Conservation (phyloP, 2,329 filamentous ascomycete genomes). For the Calonectria naviculata region DNA sequence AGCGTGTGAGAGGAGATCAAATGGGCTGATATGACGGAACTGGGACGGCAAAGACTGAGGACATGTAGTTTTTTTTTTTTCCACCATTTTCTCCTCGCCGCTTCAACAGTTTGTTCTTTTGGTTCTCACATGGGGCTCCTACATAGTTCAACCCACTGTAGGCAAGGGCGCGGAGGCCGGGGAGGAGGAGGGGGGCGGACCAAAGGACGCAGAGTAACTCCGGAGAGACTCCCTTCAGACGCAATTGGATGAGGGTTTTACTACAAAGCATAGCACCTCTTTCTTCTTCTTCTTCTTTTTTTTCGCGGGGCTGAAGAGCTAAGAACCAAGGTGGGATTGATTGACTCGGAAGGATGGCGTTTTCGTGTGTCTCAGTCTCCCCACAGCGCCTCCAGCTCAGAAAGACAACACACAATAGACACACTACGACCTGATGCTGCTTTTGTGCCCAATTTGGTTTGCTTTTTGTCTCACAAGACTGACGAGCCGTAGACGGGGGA, state of each 20-base stretch:
- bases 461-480: too few species aligned
- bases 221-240: neutral
- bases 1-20: neutral
- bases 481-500: too few species aligned
- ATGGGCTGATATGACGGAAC: neutral
- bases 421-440: too few species aligned
- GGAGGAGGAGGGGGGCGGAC: neutral
- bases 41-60: neutral
- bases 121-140: neutral
- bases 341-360: too few species aligned
- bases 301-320: neutral
- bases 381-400: too few species aligned
- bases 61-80: neutral
- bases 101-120: constrained; percentile 1
- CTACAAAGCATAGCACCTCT: neutral
- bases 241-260: neutral
- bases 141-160: constrained; percentile 13
- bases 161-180: neutral
- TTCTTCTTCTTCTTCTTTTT: neutral
- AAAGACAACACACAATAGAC: too few species aligned
- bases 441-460: too few species aligned
- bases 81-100: neutral
- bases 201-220: neutral
- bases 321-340: too few species aligned
- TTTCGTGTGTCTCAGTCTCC: too few species aligned